These are phyloP conservation scores for Lactarius tabidus DNA, from an alignment of 768 basidiomycete genomes.

Conservation along the genomic window DNA sequence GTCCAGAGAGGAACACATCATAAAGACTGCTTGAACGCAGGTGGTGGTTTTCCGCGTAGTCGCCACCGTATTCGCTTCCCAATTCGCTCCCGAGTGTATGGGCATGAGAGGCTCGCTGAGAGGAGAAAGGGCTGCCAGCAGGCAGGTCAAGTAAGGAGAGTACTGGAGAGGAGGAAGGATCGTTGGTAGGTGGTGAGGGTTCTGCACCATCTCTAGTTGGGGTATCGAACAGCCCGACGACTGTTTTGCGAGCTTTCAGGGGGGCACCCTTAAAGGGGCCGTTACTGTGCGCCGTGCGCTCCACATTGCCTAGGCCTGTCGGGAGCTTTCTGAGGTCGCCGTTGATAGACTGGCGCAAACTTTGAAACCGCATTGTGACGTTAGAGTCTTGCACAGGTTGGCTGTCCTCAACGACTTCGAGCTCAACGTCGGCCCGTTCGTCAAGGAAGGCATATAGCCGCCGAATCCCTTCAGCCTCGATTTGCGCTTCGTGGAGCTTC, in stretches of 20 bases:
- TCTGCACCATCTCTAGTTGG: slow-evolving; percentile 13
- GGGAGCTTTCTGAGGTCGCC: slow-evolving; percentile 31
- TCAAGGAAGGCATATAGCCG: slow-evolving; percentile 66
- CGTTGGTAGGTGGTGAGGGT: slow-evolving; percentile 6
- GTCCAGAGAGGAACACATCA: slow-evolving; percentile 35
- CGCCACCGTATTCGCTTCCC: slow-evolving; percentile 48
- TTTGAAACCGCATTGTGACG: slow-evolving; percentile 47
- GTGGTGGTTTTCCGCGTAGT: slow-evolving; percentile 42
- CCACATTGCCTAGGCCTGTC: slow-evolving; percentile 28
- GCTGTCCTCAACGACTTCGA: slow-evolving; percentile 40
- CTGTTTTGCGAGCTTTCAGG: slow-evolving; percentile 44
- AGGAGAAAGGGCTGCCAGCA: slow-evolving; percentile 9
- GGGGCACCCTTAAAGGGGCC: slow-evolving; percentile 7
- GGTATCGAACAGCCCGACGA: slow-evolving; percentile 60
- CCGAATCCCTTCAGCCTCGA: slow-evolving; percentile 66
- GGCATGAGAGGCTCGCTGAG: slow-evolving; percentile 18
- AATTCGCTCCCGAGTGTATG: slow-evolving; percentile 56
- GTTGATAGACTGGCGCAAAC: slow-evolving; percentile 43
- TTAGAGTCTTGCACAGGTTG: slow-evolving; percentile 32
- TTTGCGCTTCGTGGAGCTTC: slow-evolving; percentile 64
- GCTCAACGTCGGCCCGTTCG: slow-evolving; percentile 49
- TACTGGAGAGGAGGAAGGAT: slow-evolving; percentile 17
- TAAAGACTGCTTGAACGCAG: slow-evolving; percentile 54
- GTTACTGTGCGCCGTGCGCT: slow-evolving; percentile 30
- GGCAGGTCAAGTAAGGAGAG: slow-evolving; percentile 23